These are phyloP conservation scores for Roridomyces roridus DNA, from an alignment of 768 basidiomycete genomes.

Conservation along the genomic window DNA sequence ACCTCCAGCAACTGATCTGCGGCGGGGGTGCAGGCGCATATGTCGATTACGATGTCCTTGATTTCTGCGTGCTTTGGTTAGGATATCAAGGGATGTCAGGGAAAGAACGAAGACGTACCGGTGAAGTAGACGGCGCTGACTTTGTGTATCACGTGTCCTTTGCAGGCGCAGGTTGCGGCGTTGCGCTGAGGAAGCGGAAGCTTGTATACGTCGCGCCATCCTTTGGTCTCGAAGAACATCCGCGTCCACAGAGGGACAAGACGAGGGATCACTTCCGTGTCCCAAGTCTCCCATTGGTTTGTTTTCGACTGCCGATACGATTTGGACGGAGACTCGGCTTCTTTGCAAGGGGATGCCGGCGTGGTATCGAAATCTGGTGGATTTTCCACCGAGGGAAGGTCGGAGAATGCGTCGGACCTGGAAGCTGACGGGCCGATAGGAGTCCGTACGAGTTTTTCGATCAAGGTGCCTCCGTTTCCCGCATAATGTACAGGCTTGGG, in stretches of 20 bases:
- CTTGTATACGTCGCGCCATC: neutral
- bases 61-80: no score
- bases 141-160: neutral
- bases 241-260: neutral
- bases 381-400: neutral
- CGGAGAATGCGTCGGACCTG: neutral
- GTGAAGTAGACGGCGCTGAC: neutral
- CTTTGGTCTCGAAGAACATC: neutral
- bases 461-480: neutral
- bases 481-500: neutral
- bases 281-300: neutral
- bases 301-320: neutral
- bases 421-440: no score
- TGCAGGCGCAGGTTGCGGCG: no score
- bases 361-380: neutral
- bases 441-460: neutral
- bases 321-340: neutral
- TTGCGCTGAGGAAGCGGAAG: neutral
- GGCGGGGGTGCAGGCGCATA: neutral
- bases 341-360: neutral
- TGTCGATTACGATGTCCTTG: neutral
- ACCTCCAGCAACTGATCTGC: slow-evolving; percentile 26
- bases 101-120: neutral
- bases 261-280: neutral
- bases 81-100: no score